A percentile compares a stretch with the other conserved stretches of the same genome.
phyloP scores from a whole-genome alignment of 352 stramenopile genomes.

The Thalassiosira sp. region DNA sequence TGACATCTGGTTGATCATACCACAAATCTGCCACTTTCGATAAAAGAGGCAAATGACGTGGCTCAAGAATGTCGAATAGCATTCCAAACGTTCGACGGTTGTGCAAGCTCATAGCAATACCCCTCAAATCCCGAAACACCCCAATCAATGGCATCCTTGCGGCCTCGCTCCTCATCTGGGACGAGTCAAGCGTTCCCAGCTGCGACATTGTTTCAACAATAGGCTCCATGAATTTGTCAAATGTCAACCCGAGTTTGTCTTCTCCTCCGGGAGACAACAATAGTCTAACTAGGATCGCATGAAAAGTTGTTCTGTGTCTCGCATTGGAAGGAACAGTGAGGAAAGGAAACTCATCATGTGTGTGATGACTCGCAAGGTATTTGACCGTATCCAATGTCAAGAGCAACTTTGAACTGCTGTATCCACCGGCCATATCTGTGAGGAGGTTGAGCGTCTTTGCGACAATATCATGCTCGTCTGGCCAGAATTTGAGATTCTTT shows the following conservation, averaged over 20 bases:
- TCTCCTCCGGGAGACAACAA: conserved; percentile 95
- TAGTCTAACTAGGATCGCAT: conserved; percentile 94
- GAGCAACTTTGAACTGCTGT: conserved; percentile 96
- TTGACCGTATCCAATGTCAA: conserved; percentile 95
- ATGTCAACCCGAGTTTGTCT: conserved; percentile 86
- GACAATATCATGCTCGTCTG: conserved; percentile 93
- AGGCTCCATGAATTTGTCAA: conserved; percentile 96
- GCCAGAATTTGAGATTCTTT: conserved; percentile 99
- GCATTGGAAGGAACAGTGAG: conserved; percentile 91
- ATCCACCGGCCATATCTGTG: conserved; percentile 95
- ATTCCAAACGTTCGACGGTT: conserved; percentile 95
- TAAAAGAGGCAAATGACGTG: conserved; percentile 94
- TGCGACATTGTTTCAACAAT: conserved; percentile 80
- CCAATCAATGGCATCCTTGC: conserved; percentile 87
- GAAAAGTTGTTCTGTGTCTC: conserved; percentile 95
- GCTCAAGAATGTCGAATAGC: conserved; percentile 98
- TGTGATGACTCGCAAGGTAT: conserved; percentile 96
- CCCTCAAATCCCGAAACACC: conserved; percentile 94
- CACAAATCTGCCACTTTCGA: conserved; percentile 92
- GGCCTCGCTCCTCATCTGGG: conserved; percentile 75
- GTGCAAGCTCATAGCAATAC: conserved; percentile 94
- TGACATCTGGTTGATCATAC: conserved; percentile 91
- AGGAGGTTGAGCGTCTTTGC: conserved; percentile 95
- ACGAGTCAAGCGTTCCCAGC: conserved; percentile 68
- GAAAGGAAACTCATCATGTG: conserved; percentile 96